Base-by-base conservation (phyloP, 768 basidiomycete species). In the Podaxis carcinomalis region DNA sequence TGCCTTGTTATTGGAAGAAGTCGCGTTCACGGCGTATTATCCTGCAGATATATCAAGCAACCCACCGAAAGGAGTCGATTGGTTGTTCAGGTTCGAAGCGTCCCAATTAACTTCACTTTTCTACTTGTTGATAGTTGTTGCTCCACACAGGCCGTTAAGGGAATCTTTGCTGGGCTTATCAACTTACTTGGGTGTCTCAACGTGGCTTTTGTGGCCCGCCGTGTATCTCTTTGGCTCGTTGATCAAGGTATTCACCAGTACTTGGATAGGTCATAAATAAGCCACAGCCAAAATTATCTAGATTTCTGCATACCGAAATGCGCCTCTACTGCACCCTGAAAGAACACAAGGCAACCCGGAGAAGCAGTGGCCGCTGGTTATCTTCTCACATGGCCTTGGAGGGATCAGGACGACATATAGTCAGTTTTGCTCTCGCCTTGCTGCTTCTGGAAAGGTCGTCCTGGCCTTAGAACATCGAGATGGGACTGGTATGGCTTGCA, bases 321-420 rank as follows among this genome's bases (percentile, higher is more conserved):
- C 84, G 2, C 81, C 83, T 4, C 80, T 87, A 21, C 76, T 84
- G 3, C 68, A 73, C 39, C 80, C 78, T 10, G 56, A 61, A 35
- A 54, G 57, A 40, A 23, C 62, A 39, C 37, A 27, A 32, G 14
- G 37, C 32, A 13, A 27, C 7, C 32, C 40, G 32, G 52, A 57
- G 21, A 65, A 73, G 16, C 79, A 80, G 51, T 91, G 90, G 90
- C 90, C 91, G 0, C 79, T 95, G 32, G 83, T 93, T 32, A 80
- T 95, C 42, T 94, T 93, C 73, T 91, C 89, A 9, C 93, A 94
- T 75, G 93, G 93, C 19, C 81, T 94, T 21, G 88, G 84, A 19
- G 92, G 92, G 3, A 85, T 81, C 46, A 76, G 86, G 21, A 89
- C 85, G 0, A 82, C 85, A 1, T 93, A 93, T 67, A 88, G 88